Evolutionary conservation across 257 asterid species (phyloP).

Genomic region (Nicotiana paniculata): DNA sequence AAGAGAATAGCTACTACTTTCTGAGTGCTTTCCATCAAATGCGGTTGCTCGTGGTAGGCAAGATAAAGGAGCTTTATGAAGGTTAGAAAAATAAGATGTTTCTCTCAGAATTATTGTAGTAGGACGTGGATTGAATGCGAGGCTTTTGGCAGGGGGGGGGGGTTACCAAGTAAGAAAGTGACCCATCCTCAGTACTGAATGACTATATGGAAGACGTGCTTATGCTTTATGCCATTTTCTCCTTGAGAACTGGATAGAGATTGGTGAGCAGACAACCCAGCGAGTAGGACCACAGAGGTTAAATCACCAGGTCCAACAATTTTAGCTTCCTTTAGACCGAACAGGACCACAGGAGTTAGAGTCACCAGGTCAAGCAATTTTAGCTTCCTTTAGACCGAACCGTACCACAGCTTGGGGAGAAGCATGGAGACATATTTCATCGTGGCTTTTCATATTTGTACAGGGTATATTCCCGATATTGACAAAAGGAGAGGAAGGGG

Average conservation of each 20-base stretch:
- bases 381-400: not conserved
- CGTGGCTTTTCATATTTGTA: not conserved
- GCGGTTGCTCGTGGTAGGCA: not conserved
- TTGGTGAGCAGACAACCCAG: not conserved
- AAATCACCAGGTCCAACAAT: not conserved
- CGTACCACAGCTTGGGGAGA: not conserved
- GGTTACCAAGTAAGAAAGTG: constrained; percentile 3
- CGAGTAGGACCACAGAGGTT: not conserved
- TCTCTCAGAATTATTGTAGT: not conserved
- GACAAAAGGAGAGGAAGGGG: not conserved
- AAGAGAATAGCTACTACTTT: not conserved
- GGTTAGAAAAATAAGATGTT: not conserved
- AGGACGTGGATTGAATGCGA: not conserved
- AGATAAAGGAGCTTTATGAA: not conserved
- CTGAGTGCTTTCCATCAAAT: not conserved
- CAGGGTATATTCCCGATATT: not conserved
- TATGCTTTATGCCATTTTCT: not conserved
- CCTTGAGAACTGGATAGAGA: not conserved
- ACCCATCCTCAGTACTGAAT: not conserved
- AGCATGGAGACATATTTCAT: not conserved
- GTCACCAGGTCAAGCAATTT: not conserved
- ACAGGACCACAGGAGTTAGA: not conserved
- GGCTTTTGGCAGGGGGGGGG: not conserved
- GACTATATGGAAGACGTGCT: not conserved
- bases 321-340: not conserved